phyloP scores from a whole-genome alignment of 768 basidiomycete species.

The Mycena latifolia region DNA sequence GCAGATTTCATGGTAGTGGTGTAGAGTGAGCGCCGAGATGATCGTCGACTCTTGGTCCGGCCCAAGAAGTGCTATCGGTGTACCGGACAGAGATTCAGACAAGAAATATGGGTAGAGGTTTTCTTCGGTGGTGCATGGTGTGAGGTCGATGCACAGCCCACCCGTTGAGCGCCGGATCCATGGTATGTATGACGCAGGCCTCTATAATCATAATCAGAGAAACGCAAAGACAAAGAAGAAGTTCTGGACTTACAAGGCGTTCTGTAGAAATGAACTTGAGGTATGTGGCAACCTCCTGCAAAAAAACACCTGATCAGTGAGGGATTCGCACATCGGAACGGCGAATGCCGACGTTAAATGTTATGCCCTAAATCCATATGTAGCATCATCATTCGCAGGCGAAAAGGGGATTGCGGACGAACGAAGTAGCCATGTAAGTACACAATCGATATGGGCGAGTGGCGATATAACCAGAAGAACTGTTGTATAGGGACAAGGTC shows the following conservation, averaged over 20 bases:
- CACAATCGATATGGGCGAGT: background rate
- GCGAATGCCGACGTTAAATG: background rate
- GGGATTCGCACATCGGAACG: background rate
- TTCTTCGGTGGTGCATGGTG: background rate
- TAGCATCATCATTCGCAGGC: too few relatives aligned
- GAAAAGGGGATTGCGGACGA: background rate
- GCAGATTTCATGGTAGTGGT: slow-evolving; percentile 13
- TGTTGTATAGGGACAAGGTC: slow-evolving; percentile 8
- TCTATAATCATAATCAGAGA: background rate
- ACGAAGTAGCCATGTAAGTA: slow-evolving; percentile 14
- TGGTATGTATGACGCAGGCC: slow-evolving; percentile 1
- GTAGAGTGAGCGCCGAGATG: background rate
- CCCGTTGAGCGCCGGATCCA: slow-evolving; percentile 6
- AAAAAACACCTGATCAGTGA: too few relatives aligned
- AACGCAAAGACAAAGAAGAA: background rate
- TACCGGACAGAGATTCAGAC: background rate
- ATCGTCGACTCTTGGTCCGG: background rate
- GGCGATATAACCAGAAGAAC: background rate
- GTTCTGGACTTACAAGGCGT: background rate
- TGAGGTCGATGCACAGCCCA: slow-evolving; percentile 3
- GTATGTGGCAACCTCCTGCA: background rate
- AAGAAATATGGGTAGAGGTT: background rate
- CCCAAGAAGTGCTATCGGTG: slow-evolving; percentile 1
- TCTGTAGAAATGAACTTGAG: background rate
- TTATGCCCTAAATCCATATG: background rate